Conservation (phyloP, 768 basidiomycete genomes). For the Pisolithus orientalis region DNA sequence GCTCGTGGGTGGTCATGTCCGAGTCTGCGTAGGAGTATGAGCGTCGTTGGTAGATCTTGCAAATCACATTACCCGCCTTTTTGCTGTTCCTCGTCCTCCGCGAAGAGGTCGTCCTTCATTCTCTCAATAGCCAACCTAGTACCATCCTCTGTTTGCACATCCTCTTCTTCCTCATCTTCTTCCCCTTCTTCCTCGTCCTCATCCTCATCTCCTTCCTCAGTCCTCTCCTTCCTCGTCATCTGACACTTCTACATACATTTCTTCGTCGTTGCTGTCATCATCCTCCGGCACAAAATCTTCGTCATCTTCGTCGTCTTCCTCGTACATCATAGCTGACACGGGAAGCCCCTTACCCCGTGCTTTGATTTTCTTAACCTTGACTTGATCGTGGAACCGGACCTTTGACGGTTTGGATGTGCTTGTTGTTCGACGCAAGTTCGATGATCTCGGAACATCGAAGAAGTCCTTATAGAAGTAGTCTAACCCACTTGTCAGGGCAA, state of each 20-base stretch:
- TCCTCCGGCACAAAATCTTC: conserved; percentile 29
- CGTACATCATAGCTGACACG: conserved; percentile 34
- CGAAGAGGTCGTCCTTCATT: conserved; percentile 74
- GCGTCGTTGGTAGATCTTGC: background rate
- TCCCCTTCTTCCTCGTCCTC: conserved; percentile 24
- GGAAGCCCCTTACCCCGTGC: conserved; percentile 62
- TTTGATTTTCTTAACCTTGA: conserved; percentile 77
- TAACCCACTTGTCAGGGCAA: conserved; percentile 18
- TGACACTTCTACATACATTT: conserved; percentile 16
- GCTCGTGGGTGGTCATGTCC: conserved; percentile 77
- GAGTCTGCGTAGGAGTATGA: background rate
- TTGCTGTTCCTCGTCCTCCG: conserved; percentile 44
- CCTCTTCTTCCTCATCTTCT: conserved; percentile 10
- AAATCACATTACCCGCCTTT: background rate
- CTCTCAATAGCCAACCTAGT: conserved; percentile 52
- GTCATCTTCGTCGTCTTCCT: conserved; percentile 36
- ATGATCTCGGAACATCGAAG: conserved; percentile 56
- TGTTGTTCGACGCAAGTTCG: conserved; percentile 12
- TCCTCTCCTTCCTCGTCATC: conserved; percentile 25
- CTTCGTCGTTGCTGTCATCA: conserved; percentile 32
- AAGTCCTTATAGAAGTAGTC: conserved; percentile 73
- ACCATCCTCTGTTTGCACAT: conserved; percentile 25
- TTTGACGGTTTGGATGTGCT: conserved; percentile 24
- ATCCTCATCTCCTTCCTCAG: conserved; percentile 26
- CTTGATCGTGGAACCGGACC: conserved; percentile 79